A percentile compares a stretch with the other conserved stretches of the same genome.
Conservation (phyloP, 2,329 filamentous ascomycete genomes). For the Penicillium sp. region DNA sequence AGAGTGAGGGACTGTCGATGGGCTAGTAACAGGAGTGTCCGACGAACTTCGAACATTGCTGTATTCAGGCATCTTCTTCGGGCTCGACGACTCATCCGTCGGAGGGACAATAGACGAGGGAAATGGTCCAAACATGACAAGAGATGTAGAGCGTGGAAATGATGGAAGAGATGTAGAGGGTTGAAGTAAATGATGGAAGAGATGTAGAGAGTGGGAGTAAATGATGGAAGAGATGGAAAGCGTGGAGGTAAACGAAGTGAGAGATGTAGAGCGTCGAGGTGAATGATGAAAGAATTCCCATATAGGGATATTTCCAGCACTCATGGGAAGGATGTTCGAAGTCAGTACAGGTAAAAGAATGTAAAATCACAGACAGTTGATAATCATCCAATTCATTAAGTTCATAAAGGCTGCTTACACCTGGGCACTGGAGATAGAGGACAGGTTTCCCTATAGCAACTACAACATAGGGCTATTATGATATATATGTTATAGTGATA, state of each 20-base stretch:
- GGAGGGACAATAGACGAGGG: not conserved
- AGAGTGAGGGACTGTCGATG: not conserved
- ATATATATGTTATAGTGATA: no score
- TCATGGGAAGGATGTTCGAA: not conserved
- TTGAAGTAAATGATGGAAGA: not conserved
- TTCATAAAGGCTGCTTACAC: slow-evolving; percentile 11
- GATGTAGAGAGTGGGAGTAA: not conserved
- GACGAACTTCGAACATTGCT: not conserved
- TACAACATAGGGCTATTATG: no score
- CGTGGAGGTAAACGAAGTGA: not conserved
- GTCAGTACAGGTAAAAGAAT: not conserved
- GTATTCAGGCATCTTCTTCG: not conserved
- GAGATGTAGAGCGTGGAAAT: not conserved
- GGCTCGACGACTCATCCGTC: not conserved
- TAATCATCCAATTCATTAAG: slow-evolving; percentile 7
- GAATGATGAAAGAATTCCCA: not conserved
- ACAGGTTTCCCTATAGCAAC: no score
- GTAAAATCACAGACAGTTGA: not conserved
- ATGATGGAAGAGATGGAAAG: not conserved
- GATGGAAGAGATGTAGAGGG: not conserved
- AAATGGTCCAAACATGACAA: not conserved
- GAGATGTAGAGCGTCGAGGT: not conserved
- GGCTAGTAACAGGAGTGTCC: not conserved
- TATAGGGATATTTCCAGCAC: not conserved
- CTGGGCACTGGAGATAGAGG: slow-evolving; percentile 8